A percentile compares a stretch with the other conserved stretches of the same genome.
Conservation (phyloP, 2,329 filamentous ascomycete species). For the Epichloe scottii region DNA sequence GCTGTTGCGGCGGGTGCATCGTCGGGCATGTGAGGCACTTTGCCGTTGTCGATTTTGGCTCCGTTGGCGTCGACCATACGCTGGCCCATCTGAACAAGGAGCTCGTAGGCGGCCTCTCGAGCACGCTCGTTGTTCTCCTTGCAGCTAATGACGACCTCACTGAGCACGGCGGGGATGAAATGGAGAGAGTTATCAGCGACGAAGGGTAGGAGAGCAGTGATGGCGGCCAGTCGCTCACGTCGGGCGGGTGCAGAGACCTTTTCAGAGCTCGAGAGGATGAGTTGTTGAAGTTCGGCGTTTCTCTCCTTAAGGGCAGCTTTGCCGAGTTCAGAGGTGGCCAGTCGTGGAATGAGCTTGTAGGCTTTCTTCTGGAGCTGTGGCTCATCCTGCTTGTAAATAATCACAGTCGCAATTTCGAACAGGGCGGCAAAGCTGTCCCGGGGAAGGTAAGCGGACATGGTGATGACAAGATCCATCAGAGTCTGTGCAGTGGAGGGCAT, state of each 20-base stretch:
- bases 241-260: slow-evolving; percentile 79
- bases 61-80: slow-evolving; percentile 57
- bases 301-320: slow-evolving; percentile 64
- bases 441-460: slow-evolving; percentile 87
- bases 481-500: slow-evolving; percentile 92
- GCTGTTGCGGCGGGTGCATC: slow-evolving; percentile 68
- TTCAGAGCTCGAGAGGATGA: slow-evolving; percentile 67
- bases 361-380: slow-evolving; percentile 97
- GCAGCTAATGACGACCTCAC: slow-evolving; percentile 89
- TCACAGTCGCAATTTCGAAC: slow-evolving; percentile 74
- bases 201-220: slow-evolving; percentile 67
- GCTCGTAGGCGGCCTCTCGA: slow-evolving; percentile 75
- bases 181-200: slow-evolving; percentile 69
- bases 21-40: slow-evolving; percentile 74
- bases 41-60: slow-evolving; percentile 68
- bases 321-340: slow-evolving; percentile 70
- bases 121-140: slow-evolving; percentile 98
- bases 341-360: slow-evolving; percentile 89
- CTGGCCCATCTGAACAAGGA: slow-evolving; percentile 79
- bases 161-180: slow-evolving; percentile 83
- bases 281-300: slow-evolving; percentile 64
- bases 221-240: slow-evolving; percentile 73
- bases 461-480: slow-evolving; percentile 91
- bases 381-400: slow-evolving; percentile 71
- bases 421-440: slow-evolving; percentile 72